Evolutionary conservation across 345 rosid genomes (phyloP), one percentile per base, ranked within the genome.

Genomic region (Linum tenue): DNA sequence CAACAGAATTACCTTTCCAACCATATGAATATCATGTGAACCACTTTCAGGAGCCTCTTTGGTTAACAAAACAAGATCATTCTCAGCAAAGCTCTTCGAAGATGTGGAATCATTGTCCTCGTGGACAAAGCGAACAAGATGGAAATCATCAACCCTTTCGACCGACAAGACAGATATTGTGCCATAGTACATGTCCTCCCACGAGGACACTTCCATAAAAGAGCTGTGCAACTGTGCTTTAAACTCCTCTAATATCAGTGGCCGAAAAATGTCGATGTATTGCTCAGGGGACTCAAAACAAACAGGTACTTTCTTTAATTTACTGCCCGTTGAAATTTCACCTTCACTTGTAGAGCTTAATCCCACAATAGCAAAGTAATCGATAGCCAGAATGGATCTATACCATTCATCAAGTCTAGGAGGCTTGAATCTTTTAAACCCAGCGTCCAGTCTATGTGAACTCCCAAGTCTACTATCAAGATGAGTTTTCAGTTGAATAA

Each of bases 81-180:
- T 92, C 69, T 92, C 99, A 2, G 79, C 72, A 68, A 90, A 85
- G 78, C 81, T 82, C 83, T 74, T 90, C 38, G 84, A 75, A 63
- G 84, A 76, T 66, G 80, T 70, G 67, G 79, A 78, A 71, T 80
- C 81, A 55, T 69, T 72, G 72, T 80, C 91, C 48, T 92, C 99
- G 72, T 88, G 95, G 64, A 90, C 85, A 79, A 88, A 90, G 60
- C 97, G 97, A 70, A 90, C 84, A 73, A 88, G 85, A 81, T 92
- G 98, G 68, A 92, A 92, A 62, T 90, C 95, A 63, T 92, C 99
- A 76, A 92, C 83, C 73, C 99, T 86, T 80, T 94, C 97, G 77
- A 94, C 83, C 15, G 97, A 86, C 69, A 94, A 67, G 69, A 90
- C 92, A 58, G 99, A 94, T 38, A 94, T 64, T 75, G 67, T 75